Evolutionary conservation across 192 early-diverging fungal species (phyloP).

Genomic region (Irineochytrium annulatum): DNA sequence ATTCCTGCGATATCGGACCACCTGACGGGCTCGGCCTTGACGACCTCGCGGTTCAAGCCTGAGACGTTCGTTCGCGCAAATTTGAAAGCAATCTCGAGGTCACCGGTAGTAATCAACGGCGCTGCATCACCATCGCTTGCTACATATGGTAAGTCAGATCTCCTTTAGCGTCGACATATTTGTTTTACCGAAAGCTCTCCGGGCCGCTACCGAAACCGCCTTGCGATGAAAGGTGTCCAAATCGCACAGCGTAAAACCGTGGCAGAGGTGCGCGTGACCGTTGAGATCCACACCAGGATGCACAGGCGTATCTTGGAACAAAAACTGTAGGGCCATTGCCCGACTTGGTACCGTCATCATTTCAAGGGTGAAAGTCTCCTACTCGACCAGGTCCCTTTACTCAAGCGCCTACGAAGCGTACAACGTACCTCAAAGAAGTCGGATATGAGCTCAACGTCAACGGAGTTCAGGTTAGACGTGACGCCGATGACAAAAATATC

Average conservation of each 20-base stretch:
- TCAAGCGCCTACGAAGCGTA: neutral
- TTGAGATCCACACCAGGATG: neutral
- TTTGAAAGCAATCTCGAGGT: constrained; percentile 1
- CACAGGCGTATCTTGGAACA: neutral
- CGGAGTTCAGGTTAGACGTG: neutral
- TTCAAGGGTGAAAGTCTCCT: neutral
- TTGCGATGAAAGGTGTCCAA: too few relatives aligned
- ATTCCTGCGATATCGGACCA: constrained; percentile 86
- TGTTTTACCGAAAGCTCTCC: neutral
- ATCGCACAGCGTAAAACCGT: neutral
- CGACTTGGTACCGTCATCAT: neutral
- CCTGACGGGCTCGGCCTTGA: constrained; percentile 45
- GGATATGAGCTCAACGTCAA: neutral
- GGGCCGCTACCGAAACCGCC: too few relatives aligned
- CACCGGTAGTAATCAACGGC: neutral
- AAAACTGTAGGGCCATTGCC: neutral
- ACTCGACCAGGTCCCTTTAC: neutral
- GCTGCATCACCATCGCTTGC: neutral
- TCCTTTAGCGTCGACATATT: neutral
- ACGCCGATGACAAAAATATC: neutral
- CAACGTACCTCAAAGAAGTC: constrained; percentile 1
- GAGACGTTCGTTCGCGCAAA: too few relatives aligned
- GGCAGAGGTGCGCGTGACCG: neutral
- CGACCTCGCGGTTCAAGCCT: too few relatives aligned
- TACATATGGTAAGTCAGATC: neutral